Conservation (phyloP, 208 protist species). For the Trypanosoma vivax region DNA sequence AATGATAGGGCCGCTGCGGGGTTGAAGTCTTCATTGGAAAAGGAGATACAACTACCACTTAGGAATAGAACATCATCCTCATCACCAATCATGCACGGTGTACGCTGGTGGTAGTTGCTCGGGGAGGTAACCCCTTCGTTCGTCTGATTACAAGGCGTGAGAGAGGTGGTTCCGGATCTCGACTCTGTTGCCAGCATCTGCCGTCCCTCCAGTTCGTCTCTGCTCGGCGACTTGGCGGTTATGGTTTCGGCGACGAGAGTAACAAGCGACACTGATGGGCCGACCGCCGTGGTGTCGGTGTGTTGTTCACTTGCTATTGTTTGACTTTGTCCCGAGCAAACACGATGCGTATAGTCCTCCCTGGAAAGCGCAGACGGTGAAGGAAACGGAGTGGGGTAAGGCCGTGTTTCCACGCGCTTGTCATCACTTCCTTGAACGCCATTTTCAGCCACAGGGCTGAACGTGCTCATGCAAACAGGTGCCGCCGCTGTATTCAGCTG, state of each 20-base stretch:
- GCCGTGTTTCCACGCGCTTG: too few relatives aligned
- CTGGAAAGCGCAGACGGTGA: too few relatives aligned
- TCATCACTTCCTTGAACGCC: too few relatives aligned
- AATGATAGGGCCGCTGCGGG: background rate
- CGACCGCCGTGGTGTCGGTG: too few relatives aligned
- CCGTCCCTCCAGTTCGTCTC: background rate
- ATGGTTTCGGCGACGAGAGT: background rate
- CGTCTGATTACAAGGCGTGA: conserved; percentile 4
- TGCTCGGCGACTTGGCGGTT: background rate
- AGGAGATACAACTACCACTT: conserved; percentile 1
- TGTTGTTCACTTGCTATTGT: too few relatives aligned
- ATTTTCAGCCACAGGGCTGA: too few relatives aligned
- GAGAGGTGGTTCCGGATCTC: background rate
- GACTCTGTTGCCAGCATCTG: background rate
- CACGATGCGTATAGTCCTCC: too few relatives aligned
- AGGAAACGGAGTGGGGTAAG: too few relatives aligned
- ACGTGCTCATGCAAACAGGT: too few relatives aligned
- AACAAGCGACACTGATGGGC: background rate
- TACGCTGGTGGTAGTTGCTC: conserved; percentile 66
- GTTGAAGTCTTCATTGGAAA: background rate
- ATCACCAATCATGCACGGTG: conserved; percentile 62
- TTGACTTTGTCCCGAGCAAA: too few relatives aligned
- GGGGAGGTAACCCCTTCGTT: conserved; percentile 37
- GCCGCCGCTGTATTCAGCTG: too few relatives aligned
- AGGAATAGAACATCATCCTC: conserved; percentile 35